Conservation (phyloP, 2,329 filamentous ascomycete species). For the Fusarium denticulatum region DNA sequence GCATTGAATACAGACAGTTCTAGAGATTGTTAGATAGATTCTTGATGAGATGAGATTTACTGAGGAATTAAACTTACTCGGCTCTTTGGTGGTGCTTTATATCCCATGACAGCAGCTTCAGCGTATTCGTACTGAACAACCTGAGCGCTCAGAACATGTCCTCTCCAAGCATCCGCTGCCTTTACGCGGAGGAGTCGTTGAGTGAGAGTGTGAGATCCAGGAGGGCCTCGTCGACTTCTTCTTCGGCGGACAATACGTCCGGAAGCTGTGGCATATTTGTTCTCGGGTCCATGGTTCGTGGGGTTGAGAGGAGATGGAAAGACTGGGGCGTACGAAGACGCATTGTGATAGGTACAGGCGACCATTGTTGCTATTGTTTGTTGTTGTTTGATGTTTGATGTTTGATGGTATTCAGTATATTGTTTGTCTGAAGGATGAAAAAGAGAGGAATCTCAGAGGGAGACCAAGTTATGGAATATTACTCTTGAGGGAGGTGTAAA, state of each 20-base stretch:
- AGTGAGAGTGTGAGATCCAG: conserved; percentile 50
- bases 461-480: conserved; percentile 18
- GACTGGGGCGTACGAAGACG: conserved; percentile 37
- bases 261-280: conserved; percentile 15
- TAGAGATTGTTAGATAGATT: conserved; percentile 9
- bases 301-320: conserved; percentile 46
- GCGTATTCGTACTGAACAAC: conserved; percentile 37
- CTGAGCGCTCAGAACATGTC: conserved; percentile 46
- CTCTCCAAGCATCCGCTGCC: conserved; percentile 54
- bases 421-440: conserved; percentile 1
- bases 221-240: conserved; percentile 27
- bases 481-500: conserved; percentile 20
- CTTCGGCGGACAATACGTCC: conserved; percentile 34
- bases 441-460: conserved; percentile 3
- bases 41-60: not conserved
- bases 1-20: conserved; percentile 34
- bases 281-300: conserved; percentile 24
- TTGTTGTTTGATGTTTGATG: not conserved
- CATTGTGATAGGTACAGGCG: conserved; percentile 23
- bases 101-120: conserved; percentile 14
- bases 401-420: conserved; percentile 12
- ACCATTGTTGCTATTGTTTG: conserved; percentile 22
- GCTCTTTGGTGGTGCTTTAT: conserved; percentile 6
- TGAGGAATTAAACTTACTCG: conserved; percentile 30
- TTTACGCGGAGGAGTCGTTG: conserved; percentile 55